Conservation (phyloP, 1,139 yeast species). For the Spathaspora sp. region DNA sequence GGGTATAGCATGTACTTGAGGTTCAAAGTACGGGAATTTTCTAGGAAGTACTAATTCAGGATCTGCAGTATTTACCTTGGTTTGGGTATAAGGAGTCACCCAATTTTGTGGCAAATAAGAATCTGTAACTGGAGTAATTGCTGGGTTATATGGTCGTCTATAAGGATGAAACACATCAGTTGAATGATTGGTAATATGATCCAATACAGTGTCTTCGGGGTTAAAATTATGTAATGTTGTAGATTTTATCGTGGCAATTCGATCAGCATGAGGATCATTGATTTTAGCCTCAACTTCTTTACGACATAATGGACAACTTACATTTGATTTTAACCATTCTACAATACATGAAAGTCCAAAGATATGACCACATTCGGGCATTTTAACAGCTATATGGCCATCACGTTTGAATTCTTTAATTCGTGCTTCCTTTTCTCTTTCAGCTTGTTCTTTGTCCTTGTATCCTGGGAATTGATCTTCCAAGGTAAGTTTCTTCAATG, state of each 20-base stretch:
- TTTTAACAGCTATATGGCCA: slow-evolving; percentile 41
- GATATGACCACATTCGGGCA: slow-evolving; percentile 44
- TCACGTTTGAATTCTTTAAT: slow-evolving; percentile 17
- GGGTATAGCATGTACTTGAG: slow-evolving; percentile 7
- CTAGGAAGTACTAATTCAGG: slow-evolving; percentile 33
- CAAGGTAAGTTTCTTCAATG: slow-evolving; percentile 21
- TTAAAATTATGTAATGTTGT: slow-evolving; percentile 20
- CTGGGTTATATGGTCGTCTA: slow-evolving; percentile 37
- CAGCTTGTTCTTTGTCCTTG: slow-evolving; percentile 16
- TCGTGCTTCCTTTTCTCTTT: slow-evolving; percentile 14
- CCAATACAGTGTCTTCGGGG: slow-evolving; percentile 19
- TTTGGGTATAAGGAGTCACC: slow-evolving; percentile 26
- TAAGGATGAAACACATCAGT: slow-evolving; percentile 43
- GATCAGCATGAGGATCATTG: slow-evolving; percentile 20
- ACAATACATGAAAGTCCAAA: slow-evolving; percentile 45
- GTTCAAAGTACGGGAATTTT: slow-evolving; percentile 30
- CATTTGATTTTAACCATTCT: slow-evolving; percentile 43
- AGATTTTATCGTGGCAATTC: slow-evolving; percentile 7
- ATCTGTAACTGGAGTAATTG: slow-evolving; percentile 45
- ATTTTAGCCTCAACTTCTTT: slow-evolving; percentile 37
- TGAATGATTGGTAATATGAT: slow-evolving; percentile 29
- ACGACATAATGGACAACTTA: slow-evolving; percentile 48
- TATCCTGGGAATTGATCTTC: slow-evolving; percentile 37
- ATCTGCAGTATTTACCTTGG: slow-evolving; percentile 17
- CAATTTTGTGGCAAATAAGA: slow-evolving; percentile 39